Base-by-base conservation (phyloP, 2,329 filamentous ascomycete species). In the Botrytis paeoniae region DNA sequence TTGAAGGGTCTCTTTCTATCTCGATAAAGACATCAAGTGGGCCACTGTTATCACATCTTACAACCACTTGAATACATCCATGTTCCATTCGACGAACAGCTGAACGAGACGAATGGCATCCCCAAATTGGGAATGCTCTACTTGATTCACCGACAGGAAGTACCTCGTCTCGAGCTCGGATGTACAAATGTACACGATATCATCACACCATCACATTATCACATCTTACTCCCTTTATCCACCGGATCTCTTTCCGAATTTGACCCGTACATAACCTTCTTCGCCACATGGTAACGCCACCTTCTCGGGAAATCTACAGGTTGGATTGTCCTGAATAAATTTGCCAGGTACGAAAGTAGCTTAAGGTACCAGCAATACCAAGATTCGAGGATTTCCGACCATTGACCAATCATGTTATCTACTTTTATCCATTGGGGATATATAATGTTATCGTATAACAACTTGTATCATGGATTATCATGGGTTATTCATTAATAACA, bases 271-370 rank as follows among this genome's bases (percentile, higher is more conserved):
- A 32, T 66, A 57, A 57, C 35, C 64, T 68, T 25, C 25, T 9
- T 57, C 37, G 48, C 48, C 65, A 68, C 48, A 68, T 68, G 64
- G 35, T 29, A 54, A 39, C 25, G 39, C 64, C 32, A 39, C 35
- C 9, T 54, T 54, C 45, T 39, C 54, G 8, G 25, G 35, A 54
- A 18, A 66, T 51, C 43, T 20, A 54, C 48, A 57, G 39, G 48
- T 5, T 57, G 65, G 18, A 57, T 41, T 12, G 20, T 57, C 48
- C 48, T 32, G 29, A 41, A 45, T 29, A 66, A 37, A 9, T 57
- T 39, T 57, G 65, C 48, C 20, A 68, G n/a, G 65, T 57, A 57
- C 65, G n/a, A 68, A 20, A 59, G n/a, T 57, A n/a, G 48, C 35
- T 69, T 14, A 59, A 69, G 65, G 65, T 48, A 45, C 62, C 35